These are phyloP conservation scores for Tylopilus sp. DNA, from an alignment of 768 basidiomycete species.

Conservation along the genomic window DNA sequence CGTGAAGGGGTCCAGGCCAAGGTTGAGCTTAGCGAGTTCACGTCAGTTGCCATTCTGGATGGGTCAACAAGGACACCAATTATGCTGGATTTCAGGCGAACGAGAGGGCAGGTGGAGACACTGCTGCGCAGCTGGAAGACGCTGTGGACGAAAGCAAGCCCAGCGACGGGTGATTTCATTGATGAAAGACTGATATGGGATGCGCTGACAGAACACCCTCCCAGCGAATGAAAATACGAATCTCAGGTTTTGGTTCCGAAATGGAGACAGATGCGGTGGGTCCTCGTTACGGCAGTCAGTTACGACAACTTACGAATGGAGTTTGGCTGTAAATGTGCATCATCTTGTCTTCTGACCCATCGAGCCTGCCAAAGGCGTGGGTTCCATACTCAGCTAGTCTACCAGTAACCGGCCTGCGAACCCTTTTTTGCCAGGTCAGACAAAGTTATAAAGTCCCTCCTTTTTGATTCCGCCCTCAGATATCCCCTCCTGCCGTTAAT, in stretches of 20 bases:
- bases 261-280: constrained; percentile 26
- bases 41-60: constrained; percentile 24
- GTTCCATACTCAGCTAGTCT: constrained; percentile 27
- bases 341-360: constrained; percentile 29
- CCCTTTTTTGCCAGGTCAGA: constrained; percentile 19
- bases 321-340: constrained; percentile 27
- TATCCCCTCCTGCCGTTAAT: constrained; percentile 24
- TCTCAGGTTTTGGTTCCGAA: constrained; percentile 22
- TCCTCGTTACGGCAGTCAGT: constrained; percentile 25
- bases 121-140: not conserved
- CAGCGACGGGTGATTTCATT: constrained; percentile 27
- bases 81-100: constrained; percentile 2
- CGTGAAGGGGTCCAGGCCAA: constrained; percentile 6
- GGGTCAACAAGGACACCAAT: constrained; percentile 7
- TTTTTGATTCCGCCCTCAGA: constrained; percentile 3
- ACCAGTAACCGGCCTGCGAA: constrained; percentile 20
- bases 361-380: constrained; percentile 31
- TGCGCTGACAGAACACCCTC: not conserved
- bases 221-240: constrained; percentile 20
- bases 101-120: not conserved
- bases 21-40: constrained; percentile 20
- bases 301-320: constrained; percentile 28
- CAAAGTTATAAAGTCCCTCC: constrained; percentile 32
- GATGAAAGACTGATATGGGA: constrained; percentile 22
- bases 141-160: not conserved